Evolutionary conservation across 2,329 filamentous ascomycete genomes (phyloP), one percentile per base, ranked within the genome.

Genomic region (Eutypa lata): DNA sequence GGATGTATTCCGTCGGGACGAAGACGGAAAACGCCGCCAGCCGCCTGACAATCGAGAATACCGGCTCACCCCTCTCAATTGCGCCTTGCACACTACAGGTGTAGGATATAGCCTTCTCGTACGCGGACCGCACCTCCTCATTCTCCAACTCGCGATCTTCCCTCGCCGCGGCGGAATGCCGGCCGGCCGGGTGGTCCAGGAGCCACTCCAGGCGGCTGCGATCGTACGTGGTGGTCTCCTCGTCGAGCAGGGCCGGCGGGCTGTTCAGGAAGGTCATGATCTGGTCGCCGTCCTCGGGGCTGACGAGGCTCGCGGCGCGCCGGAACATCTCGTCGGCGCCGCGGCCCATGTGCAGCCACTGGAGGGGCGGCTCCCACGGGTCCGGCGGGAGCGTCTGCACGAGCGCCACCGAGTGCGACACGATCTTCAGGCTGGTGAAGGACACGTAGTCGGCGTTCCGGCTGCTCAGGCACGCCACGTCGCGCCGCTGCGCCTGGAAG

Each of bases 291-390:
- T 48, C 53, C 24, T 58, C 54, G 16, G 53, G 38, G n/a, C 53
- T 43, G 14, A 61, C 48, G n/a, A 64, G 52, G 13, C 58, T 54
- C 22, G 55, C 55, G 16, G 66, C 69, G 42, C 62, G 65, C 3
- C 53, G 56, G 49, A 72, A 65, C 46, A 73, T 65, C 50, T 63
- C 55, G 0, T 67, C 68, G 2, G 69, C 68, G 18, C 70, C 70
- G 11, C 64, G 65, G 3, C 69, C 69, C 63, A 71, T 67, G 35
- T 65, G 62, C 42, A 71, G 53, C 67, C 67, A 73, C 52, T 72
- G 68, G n/a, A 67, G 47, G 16, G 70, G 71, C 31, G 71, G 70
- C 54, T 71, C 65, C 71, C 71, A 73, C 2, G 68, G 69, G 45
- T 67, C 62, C 24, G 63, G 49, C 18, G 65, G 60, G 42, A 71